Percentiles rank a stretch among this genome's conserved stretches.
Evolutionary conservation across 208 protist species (phyloP).

Genomic region (Leishmania turanica): DNA sequence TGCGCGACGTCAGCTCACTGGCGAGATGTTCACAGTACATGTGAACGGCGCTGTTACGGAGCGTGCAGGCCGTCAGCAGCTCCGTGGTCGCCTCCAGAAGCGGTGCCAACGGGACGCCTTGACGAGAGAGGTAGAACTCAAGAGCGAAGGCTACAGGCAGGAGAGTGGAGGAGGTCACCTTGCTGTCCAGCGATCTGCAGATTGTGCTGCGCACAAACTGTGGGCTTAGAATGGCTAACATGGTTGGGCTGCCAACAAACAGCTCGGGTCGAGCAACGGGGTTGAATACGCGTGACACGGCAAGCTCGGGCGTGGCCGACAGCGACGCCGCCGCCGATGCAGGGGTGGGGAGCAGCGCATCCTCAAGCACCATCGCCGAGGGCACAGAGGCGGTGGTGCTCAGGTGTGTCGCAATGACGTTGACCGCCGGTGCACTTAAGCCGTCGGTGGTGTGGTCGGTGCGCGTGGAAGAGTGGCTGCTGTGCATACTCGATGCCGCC

Average conservation of each 20-base stretch:
- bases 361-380: not conserved
- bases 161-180: slow-evolving; percentile 29
- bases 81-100: slow-evolving; percentile 68
- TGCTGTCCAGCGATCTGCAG: slow-evolving; percentile 36
- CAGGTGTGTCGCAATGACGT: slow-evolving; percentile 1
- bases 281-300: not conserved
- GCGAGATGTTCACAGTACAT: slow-evolving; percentile 74
- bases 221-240: slow-evolving; percentile 62
- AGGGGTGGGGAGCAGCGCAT: not conserved
- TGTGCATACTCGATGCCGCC: not conserved
- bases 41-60: slow-evolving; percentile 60
- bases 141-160: slow-evolving; percentile 61
- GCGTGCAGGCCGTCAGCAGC: slow-evolving; percentile 48
- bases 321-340: slow-evolving; percentile 3
- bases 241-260: slow-evolving; percentile 52
- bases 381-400: slow-evolving; percentile 3
- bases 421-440: not conserved
- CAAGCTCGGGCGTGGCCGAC: slow-evolving; percentile 5
- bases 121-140: slow-evolving; percentile 52
- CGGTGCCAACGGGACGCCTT: slow-evolving; percentile 51
- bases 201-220: slow-evolving; percentile 53
- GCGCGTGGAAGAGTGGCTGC: not conserved
- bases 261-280: slow-evolving; percentile 27
- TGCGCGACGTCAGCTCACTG: slow-evolving; percentile 50
- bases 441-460: not conserved